Evolutionary conservation across 345 rosid species (phyloP).

Genomic region (Populus nigra): DNA sequence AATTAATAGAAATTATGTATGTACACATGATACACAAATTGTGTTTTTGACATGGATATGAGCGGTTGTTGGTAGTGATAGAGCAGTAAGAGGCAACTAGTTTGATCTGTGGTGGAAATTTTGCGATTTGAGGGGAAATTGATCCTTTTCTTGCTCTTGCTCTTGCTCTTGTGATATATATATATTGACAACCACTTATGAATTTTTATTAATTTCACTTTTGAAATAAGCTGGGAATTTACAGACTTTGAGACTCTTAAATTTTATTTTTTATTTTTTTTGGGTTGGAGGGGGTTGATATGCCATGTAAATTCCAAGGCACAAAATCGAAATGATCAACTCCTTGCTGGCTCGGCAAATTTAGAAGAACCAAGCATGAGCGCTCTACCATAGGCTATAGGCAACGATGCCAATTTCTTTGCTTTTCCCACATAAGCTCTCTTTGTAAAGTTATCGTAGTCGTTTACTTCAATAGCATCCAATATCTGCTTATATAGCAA

Average conservation of each 20-base stretch:
- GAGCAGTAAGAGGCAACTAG: neutral
- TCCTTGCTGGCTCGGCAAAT: neutral
- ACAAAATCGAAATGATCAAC: neutral
- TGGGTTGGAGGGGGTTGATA: neutral
- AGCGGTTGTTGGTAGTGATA: neutral
- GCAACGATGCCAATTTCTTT: constrained; percentile 38
- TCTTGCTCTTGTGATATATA: too few species aligned
- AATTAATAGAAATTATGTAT: too few species aligned
- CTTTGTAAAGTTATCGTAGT: constrained; percentile 47
- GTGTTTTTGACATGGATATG: neutral
- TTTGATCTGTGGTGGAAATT: neutral
- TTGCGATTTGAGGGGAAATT: neutral
- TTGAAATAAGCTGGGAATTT: neutral
- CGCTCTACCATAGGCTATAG: constrained; percentile 46
- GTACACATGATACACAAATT: too few species aligned
- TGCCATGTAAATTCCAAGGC: neutral
- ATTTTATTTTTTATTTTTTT: neutral
- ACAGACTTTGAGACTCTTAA: neutral
- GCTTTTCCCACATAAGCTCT: constrained; percentile 50
- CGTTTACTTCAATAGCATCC: constrained; percentile 51
- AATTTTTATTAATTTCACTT: neutral
- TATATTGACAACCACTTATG: neutral
- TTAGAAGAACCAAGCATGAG: constrained; percentile 27
- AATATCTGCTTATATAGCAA: constrained; percentile 46
- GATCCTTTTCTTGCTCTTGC: neutral